Conservation (phyloP, 805 yeast genomes). For the Starmerella floricola region DNA sequence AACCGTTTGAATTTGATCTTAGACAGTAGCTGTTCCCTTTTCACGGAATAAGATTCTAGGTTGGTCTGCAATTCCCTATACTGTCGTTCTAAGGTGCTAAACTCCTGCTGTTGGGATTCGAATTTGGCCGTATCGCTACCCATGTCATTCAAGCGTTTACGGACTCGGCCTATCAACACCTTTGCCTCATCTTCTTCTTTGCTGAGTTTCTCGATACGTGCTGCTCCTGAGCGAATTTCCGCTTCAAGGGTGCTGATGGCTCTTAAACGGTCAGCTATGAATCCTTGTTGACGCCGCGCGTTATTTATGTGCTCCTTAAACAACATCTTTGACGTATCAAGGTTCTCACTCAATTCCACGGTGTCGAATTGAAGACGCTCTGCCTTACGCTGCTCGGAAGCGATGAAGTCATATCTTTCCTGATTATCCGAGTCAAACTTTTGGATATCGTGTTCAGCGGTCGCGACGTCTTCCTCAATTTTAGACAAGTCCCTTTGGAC, state of each 20-base stretch:
- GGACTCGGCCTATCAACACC: neutral
- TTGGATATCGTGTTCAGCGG: conserved; percentile 28
- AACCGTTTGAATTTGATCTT: neutral
- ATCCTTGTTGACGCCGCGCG: too few species aligned
- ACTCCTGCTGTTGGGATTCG: neutral
- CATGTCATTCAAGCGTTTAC: conserved; percentile 1
- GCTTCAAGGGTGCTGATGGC: neutral
- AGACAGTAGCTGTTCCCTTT: neutral
- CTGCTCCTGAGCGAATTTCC: neutral
- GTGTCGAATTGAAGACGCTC: too few species aligned
- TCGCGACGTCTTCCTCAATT: too few species aligned
- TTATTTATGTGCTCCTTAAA: too few species aligned
- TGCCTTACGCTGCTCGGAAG: too few species aligned
- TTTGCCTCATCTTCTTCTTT: neutral
- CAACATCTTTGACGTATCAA: too few species aligned
- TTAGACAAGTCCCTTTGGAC: too few species aligned
- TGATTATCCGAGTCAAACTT: conserved; percentile 7
- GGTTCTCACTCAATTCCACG: too few species aligned
- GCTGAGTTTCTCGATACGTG: neutral
- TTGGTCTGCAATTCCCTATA: neutral
- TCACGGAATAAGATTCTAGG: neutral
- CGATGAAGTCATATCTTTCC: neutral
- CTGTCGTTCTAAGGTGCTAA: neutral
- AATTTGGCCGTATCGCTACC: conserved; percentile 1
- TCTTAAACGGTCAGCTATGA: too few species aligned